Percentiles rank a stretch among this genome's conserved stretches.
Conservation (phyloP, 2,329 filamentous ascomycete species). For the Bipolaris bicolor region DNA sequence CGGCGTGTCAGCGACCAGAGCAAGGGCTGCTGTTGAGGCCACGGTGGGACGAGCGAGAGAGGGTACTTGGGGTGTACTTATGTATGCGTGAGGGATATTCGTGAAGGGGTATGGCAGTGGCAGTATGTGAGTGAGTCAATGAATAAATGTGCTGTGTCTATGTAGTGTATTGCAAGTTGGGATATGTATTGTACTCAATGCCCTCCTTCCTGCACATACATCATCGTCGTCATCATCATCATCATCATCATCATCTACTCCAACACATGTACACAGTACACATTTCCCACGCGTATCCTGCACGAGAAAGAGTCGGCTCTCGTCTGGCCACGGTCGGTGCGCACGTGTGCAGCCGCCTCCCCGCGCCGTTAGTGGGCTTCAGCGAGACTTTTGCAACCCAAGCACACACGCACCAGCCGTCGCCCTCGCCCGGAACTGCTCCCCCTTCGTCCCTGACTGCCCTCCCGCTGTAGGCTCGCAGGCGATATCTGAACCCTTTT, state of each 20-base stretch:
- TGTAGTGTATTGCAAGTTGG: too few species aligned
- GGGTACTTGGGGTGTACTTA: too few species aligned
- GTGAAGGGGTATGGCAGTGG: too few species aligned
- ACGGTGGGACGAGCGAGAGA: not conserved
- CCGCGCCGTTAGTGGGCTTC: slow-evolving; percentile 17
- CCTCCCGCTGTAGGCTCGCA: not conserved
- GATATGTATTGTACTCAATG: too few species aligned
- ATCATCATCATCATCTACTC: too few species aligned
- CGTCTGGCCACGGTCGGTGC: not conserved
- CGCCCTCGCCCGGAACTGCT: slow-evolving; percentile 7
- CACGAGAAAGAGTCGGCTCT: not conserved
- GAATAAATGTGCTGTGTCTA: too few species aligned
- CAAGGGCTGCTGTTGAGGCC: not conserved
- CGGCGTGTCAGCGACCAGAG: not conserved
- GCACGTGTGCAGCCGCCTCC: slow-evolving; percentile 19
- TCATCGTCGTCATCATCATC: too few species aligned
- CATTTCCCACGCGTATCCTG: too few species aligned
- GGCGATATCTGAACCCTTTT: slow-evolving; percentile 10
- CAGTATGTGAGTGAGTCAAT: too few species aligned
- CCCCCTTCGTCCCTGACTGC: slow-evolving; percentile 4
- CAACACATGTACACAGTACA: too few species aligned
- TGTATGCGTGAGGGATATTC: too few species aligned
- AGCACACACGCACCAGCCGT: slow-evolving; percentile 1
- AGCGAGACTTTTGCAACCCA: slow-evolving; percentile 13
- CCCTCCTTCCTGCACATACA: too few species aligned